Percentiles rank a stretch among this genome's conserved stretches.
These are phyloP conservation scores for Eucalyptus erythrocorys DNA, from an alignment of 345 rosid genomes.

Conservation along the genomic window DNA sequence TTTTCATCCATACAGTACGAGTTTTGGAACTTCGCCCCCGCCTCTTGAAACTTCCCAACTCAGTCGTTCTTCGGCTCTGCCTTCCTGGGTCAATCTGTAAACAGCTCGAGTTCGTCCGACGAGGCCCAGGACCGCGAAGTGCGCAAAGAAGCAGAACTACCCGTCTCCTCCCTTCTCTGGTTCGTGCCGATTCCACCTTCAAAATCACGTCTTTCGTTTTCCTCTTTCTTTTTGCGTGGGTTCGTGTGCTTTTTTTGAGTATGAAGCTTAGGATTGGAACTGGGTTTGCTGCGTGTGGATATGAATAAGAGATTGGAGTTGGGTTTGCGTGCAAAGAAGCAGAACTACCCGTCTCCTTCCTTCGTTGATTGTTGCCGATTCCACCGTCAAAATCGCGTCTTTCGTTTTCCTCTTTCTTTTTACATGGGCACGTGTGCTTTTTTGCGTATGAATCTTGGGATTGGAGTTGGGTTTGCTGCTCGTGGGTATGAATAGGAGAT, in stretches of 20 bases:
- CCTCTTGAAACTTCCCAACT: not conserved
- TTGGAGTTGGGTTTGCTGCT: not conserved
- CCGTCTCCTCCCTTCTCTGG: not conserved
- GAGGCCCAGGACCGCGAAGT: not conserved
- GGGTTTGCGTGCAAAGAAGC: not conserved
- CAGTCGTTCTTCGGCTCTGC: not conserved
- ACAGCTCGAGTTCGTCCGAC: not conserved
- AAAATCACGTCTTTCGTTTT: not conserved
- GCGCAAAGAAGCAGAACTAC: not conserved
- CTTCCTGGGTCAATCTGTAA: not conserved
- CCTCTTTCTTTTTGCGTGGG: not conserved
- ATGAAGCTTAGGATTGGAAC: not conserved
- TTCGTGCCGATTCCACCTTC: not conserved
- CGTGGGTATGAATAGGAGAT: not conserved
- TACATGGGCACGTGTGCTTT: not conserved
- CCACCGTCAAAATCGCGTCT: not conserved
- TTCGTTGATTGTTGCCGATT: not conserved
- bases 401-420: not conserved
- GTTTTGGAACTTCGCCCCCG: not conserved
- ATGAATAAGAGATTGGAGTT: not conserved
- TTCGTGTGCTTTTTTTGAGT: not conserved
- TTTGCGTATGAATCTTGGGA: not conserved
- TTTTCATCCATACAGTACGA: fast-evolving
- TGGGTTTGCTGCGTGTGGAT: not conserved
- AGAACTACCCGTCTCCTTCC: not conserved